Evolutionary conservation across 225 moss, liverwort and hornwort species (phyloP).

Genomic region (Lunularia cruciata): DNA sequence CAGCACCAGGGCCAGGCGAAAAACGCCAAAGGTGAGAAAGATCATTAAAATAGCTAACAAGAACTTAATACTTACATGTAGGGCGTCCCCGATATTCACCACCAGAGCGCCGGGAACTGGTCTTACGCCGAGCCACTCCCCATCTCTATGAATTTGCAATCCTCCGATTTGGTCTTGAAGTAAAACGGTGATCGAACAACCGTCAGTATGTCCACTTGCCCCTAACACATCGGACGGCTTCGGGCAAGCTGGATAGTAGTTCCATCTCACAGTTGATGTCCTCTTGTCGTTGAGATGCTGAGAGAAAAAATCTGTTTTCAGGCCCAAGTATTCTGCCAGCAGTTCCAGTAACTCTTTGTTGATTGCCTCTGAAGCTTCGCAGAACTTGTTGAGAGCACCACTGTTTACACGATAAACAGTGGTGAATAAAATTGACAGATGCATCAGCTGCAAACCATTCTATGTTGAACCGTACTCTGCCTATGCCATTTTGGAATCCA

Average conservation of each 20-base stretch:
- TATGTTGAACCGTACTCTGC: background rate
- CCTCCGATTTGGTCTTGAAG: constrained; percentile 28
- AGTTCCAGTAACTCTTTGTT: constrained; percentile 23
- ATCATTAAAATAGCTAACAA: background rate
- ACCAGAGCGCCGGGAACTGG: constrained; percentile 30
- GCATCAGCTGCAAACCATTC: background rate
- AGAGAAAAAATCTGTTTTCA: constrained; percentile 23
- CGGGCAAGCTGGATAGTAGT: constrained; percentile 32
- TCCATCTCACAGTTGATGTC: background rate
- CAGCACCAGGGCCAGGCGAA: background rate
- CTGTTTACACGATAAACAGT: constrained; percentile 2
- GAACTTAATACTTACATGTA: constrained; percentile 23
- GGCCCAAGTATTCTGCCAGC: constrained; percentile 29
- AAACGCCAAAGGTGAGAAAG: background rate
- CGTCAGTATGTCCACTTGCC: constrained; percentile 23
- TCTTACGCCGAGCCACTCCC: constrained; percentile 25
- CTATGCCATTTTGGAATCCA: too few relatives aligned
- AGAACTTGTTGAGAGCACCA: background rate
- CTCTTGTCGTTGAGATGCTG: constrained; percentile 24
- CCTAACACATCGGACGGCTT: constrained; percentile 20
- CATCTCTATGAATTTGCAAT: constrained; percentile 29
- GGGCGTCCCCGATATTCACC: constrained; percentile 30
- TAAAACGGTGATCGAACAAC: constrained; percentile 21
- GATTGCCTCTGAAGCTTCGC: background rate
- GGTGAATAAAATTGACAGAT: background rate